These are phyloP conservation scores for Neofusicoccum cordaticola DNA, from an alignment of 2,329 filamentous ascomycete genomes.

Conservation along the genomic window DNA sequence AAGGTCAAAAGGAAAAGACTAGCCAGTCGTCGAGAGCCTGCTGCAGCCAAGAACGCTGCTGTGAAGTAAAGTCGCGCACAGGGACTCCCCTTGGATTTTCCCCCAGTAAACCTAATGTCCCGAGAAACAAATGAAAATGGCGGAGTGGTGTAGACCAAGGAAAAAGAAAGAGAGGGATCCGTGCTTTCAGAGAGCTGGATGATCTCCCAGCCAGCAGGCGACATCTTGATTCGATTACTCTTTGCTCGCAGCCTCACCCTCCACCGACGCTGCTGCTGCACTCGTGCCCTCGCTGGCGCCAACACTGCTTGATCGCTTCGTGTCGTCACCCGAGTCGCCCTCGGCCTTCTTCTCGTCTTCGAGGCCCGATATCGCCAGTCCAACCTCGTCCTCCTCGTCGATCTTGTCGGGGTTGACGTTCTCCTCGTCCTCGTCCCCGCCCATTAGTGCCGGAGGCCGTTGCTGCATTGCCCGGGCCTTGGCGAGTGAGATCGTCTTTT, in stretches of 20 bases:
- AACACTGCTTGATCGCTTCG: constrained; percentile 4
- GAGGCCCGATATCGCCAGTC: constrained; percentile 37
- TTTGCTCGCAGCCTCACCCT: constrained; percentile 5
- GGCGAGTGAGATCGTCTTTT: constrained; percentile 89
- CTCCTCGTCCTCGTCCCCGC: constrained; percentile 37
- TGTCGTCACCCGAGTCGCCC: not conserved
- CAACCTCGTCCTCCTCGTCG: constrained; percentile 32
- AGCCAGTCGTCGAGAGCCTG: not conserved
- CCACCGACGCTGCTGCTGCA: not conserved
- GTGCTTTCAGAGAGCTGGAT: not conserved
- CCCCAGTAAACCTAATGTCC: not conserved
- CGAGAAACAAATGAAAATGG: not conserved
- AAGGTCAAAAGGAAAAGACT: not conserved
- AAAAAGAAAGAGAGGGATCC: not conserved
- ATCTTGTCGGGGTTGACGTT: constrained; percentile 30
- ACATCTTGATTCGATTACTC: not conserved
- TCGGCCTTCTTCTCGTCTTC: constrained; percentile 23
- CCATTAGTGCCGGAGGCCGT: constrained; percentile 85
- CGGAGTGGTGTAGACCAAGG: not conserved
- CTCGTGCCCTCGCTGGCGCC: constrained; percentile 4
- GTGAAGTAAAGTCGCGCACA: not conserved
- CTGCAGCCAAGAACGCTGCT: not conserved
- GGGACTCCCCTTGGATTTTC: not conserved
- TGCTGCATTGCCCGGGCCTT: constrained; percentile 87
- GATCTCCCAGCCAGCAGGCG: not conserved